A percentile compares a stretch with the other conserved stretches of the same genome.
Conservation (phyloP, 2,329 filamentous ascomycete species). For the Verticillium isaacii region DNA sequence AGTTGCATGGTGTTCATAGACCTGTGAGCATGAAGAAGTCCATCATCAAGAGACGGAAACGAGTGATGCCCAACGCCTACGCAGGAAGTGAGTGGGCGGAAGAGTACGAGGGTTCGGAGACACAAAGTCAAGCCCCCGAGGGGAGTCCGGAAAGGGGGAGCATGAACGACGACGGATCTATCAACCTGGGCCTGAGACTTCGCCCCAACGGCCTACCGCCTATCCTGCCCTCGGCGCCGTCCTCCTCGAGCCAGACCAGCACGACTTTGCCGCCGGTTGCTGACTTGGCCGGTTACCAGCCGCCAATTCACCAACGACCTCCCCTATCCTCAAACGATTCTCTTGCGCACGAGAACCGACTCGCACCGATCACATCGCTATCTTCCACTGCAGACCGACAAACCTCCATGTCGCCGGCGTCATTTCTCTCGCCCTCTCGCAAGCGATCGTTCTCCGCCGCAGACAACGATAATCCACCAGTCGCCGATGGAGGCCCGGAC, state of each 20-base stretch:
- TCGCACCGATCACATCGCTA: conserved; percentile 51
- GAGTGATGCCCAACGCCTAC: conserved; percentile 73
- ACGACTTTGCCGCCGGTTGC: conserved; percentile 26
- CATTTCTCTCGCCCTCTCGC: conserved; percentile 53
- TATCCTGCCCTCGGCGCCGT: conserved; percentile 41
- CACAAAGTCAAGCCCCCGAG: conserved; percentile 31
- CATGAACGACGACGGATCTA: conserved; percentile 58
- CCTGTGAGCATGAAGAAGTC: conserved; percentile 99
- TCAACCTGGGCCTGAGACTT: conserved; percentile 55
- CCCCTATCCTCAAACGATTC: conserved; percentile 31
- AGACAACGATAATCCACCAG: conserved; percentile 43
- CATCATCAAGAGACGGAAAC: conserved; percentile 91
- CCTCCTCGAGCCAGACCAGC: conserved; percentile 33
- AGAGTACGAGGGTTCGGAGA: conserved; percentile 44
- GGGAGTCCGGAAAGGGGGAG: conserved; percentile 46
- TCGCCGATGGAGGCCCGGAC: conserved; percentile 36
- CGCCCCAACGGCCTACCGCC: conserved; percentile 39
- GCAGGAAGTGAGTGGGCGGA: conserved; percentile 33
- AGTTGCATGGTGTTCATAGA: conserved; percentile 87
- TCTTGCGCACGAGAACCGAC: conserved; percentile 52
- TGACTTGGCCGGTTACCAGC: conserved; percentile 49
- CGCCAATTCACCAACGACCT: conserved; percentile 30
- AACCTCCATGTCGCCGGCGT: conserved; percentile 55
- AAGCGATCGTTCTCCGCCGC: conserved; percentile 65
- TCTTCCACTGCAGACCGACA: conserved; percentile 41